Percentiles rank a stretch among this genome's conserved stretches.
phyloP scores from a whole-genome alignment of 768 basidiomycete species.

The Lactarius trivialis region DNA sequence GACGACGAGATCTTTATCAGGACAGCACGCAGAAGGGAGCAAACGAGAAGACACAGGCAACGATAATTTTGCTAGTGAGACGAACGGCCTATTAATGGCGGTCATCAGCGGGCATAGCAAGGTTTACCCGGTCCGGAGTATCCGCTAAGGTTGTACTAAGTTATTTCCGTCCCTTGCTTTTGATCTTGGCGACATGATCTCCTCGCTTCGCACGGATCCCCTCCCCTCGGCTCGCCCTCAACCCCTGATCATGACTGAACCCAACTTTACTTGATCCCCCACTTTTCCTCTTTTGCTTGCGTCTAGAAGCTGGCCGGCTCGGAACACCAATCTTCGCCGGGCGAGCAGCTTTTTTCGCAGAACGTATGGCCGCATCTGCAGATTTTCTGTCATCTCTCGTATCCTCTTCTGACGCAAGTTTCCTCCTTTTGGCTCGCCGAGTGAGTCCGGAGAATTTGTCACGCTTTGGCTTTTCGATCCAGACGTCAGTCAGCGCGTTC shows the following conservation, averaged over 20 bases:
- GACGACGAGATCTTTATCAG: slow-evolving; percentile 75
- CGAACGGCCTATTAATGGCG: slow-evolving; percentile 38
- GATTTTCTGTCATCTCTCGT: slow-evolving; percentile 51
- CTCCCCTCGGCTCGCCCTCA: slow-evolving; percentile 41
- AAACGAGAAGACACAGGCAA: slow-evolving; percentile 54
- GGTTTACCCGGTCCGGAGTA: slow-evolving; percentile 9
- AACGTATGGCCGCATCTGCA: slow-evolving; percentile 71
- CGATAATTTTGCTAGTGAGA: slow-evolving; percentile 49
- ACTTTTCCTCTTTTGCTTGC: slow-evolving; percentile 14
- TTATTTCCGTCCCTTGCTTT: slow-evolving; percentile 42
- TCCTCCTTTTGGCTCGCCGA: slow-evolving; percentile 82
- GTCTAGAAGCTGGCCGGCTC: slow-evolving; percentile 30
- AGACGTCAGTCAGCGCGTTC: slow-evolving; percentile 2
- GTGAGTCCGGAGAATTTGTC: slow-evolving; percentile 79
- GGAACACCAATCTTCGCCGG: slow-evolving; percentile 69
- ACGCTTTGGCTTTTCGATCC: slow-evolving; percentile 51
- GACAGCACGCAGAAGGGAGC: slow-evolving; percentile 64
- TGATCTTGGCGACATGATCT: slow-evolving; percentile 41
- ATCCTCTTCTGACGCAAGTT: slow-evolving; percentile 79
- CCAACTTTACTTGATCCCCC: slow-evolving; percentile 30
- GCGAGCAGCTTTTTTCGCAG: slow-evolving; percentile 73
- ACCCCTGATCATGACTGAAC: slow-evolving; percentile 58
- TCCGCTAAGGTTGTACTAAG: too few relatives aligned
- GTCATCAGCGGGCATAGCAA: neutral
- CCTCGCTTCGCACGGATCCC: slow-evolving; percentile 61